Conservation (phyloP, 1,284 basidiomycete genomes). For the Cryptococcus hybrid region DNA sequence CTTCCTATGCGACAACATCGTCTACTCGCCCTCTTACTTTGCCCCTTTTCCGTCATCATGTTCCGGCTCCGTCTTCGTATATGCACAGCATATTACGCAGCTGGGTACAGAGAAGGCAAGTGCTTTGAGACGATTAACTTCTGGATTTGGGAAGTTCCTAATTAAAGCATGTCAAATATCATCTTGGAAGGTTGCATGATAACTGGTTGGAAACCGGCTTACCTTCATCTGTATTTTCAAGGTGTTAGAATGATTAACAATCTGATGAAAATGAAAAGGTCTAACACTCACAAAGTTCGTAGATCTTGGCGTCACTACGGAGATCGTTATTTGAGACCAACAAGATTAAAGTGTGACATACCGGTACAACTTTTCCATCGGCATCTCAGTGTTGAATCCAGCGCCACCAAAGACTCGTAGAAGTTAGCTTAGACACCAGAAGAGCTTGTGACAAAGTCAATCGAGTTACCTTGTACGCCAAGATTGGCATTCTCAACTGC, state of each 20-base stretch:
- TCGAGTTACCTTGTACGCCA: conserved; percentile 50
- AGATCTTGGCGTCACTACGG: conserved; percentile 52
- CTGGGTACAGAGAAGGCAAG: conserved; percentile 44
- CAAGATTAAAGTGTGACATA: conserved; percentile 19
- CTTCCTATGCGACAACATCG: too few relatives aligned
- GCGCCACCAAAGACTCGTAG: conserved; percentile 49
- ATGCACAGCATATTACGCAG: conserved; percentile 1
- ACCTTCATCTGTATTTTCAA: conserved; percentile 37
- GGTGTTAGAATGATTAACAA: neutral
- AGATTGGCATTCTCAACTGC: conserved; percentile 55
- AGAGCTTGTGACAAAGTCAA: neutral
- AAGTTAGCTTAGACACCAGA: neutral
- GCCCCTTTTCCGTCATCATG: too few relatives aligned
- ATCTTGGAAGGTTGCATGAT: neutral
- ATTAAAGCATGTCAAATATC: neutral
- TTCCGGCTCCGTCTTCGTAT: too few relatives aligned
- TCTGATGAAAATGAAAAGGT: neutral
- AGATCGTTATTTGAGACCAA: neutral
- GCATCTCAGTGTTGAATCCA: conserved; percentile 57
- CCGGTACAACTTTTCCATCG: conserved; percentile 57
- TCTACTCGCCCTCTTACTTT: too few relatives aligned
- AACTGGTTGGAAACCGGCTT: neutral
- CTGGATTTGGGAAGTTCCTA: conserved; percentile 51
- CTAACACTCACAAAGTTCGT: conserved; percentile 49
- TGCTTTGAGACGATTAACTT: conserved; percentile 50